Conservation (phyloP, 345 rosid genomes). For the Populus ilicifolia region DNA sequence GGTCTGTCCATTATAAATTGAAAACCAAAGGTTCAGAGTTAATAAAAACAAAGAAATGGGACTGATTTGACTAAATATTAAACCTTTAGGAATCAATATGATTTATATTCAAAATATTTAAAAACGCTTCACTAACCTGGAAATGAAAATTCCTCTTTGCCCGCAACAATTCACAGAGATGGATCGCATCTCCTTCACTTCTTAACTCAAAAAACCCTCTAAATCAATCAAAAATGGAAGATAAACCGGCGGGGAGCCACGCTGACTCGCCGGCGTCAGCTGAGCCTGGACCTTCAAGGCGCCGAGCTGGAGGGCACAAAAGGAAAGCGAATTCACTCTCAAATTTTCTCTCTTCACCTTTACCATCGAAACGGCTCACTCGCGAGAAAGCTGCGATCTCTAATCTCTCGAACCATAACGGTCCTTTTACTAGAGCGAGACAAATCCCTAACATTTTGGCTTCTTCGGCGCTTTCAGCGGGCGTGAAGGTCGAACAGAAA, state of each 20-base stretch:
- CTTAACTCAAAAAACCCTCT: slow-evolving; percentile 2
- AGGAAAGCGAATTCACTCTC: slow-evolving; percentile 60
- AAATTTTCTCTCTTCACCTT: slow-evolving; percentile 41
- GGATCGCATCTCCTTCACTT: not conserved
- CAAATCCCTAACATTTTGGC: slow-evolving; percentile 54
- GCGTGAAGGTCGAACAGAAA: slow-evolving; percentile 33
- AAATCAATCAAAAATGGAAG: slow-evolving; percentile 22
- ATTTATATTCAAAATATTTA: not conserved
- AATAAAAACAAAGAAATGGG: not conserved
- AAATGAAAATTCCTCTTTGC: slow-evolving; percentile 5
- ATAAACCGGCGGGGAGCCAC: slow-evolving; percentile 29
- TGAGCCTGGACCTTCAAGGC: slow-evolving; percentile 59
- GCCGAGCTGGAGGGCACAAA: slow-evolving; percentile 68
- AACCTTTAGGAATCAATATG: not conserved
- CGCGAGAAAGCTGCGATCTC: slow-evolving; percentile 73
- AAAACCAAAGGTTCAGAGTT: not conserved
- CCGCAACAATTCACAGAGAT: slow-evolving; percentile 1
- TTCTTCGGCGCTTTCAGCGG: slow-evolving; percentile 15
- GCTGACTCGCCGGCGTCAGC: slow-evolving; percentile 48
- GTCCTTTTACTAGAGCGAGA: slow-evolving; percentile 93
- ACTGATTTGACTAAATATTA: not conserved
- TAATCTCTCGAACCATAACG: slow-evolving; percentile 64
- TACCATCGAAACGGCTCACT: slow-evolving; percentile 64
- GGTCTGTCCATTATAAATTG: not conserved
- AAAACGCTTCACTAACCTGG: not conserved